These are phyloP conservation scores for Suhomyces emberorum DNA, from an alignment of 805 yeast species.

Conservation along the genomic window DNA sequence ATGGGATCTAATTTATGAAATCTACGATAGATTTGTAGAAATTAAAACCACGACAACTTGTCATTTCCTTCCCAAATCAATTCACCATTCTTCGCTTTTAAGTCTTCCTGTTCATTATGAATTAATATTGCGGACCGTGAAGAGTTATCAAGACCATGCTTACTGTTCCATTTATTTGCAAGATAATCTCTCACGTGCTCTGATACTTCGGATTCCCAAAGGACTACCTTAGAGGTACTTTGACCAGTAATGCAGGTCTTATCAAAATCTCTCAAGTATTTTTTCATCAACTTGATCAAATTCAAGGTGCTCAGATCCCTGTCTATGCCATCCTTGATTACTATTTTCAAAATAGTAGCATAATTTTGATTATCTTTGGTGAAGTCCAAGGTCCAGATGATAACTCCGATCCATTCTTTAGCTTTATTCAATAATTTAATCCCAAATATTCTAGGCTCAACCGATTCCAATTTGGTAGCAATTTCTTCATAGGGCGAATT, in stretches of 20 bases:
- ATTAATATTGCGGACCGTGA: slow-evolving; percentile 36
- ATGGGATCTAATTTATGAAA: too few relatives aligned
- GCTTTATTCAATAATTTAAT: slow-evolving; percentile 17
- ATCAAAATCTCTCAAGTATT: slow-evolving; percentile 12
- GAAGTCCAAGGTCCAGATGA: slow-evolving; percentile 42
- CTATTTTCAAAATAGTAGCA: slow-evolving; percentile 27
- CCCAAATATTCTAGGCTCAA: slow-evolving; percentile 34
- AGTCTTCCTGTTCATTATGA: slow-evolving; percentile 23
- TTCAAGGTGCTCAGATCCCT: slow-evolving; percentile 12
- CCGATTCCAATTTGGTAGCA: slow-evolving; percentile 15
- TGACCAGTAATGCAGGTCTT: slow-evolving; percentile 11
- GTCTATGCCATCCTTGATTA: slow-evolving; percentile 19
- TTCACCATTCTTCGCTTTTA: slow-evolving; percentile 20
- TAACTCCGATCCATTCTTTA: slow-evolving; percentile 23
- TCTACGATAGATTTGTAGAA: too few relatives aligned
- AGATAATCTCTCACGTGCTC: slow-evolving; percentile 14
- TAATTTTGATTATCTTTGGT: slow-evolving; percentile 14
- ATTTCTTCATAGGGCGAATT: slow-evolving; percentile 17
- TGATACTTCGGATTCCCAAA: slow-evolving; percentile 36
- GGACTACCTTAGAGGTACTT: slow-evolving; percentile 16
- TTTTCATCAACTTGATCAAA: slow-evolving; percentile 15
- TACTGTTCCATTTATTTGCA: slow-evolving; percentile 13
- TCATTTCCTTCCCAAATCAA: slow-evolving; percentile 41
- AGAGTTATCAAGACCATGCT: slow-evolving; percentile 27
- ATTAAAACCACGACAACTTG: slow-evolving; percentile 43